phyloP scores from a whole-genome alignment of 768 basidiomycete genomes.

The Tricholoma matsutake region DNA sequence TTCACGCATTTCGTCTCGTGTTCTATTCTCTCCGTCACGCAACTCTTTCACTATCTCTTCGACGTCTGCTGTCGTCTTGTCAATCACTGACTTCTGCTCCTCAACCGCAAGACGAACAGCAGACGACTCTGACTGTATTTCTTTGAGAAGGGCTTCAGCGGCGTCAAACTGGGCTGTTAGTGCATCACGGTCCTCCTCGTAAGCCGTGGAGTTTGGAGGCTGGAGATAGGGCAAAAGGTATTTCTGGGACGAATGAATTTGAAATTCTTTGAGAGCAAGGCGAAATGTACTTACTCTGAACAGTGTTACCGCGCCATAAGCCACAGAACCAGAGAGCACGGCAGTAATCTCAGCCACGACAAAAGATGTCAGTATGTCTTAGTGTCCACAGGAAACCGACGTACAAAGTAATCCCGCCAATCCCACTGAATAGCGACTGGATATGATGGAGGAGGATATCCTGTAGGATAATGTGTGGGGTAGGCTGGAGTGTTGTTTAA shows the following conservation, averaged over 20 bases:
- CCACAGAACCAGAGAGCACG: constrained; percentile 82
- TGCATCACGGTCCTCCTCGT: constrained; percentile 83
- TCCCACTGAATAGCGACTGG: constrained; percentile 64
- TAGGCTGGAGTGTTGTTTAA: constrained; percentile 15
- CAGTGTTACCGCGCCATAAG: constrained; percentile 75
- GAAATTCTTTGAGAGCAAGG: background rate
- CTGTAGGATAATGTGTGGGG: constrained; percentile 33
- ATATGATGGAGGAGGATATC: constrained; percentile 42
- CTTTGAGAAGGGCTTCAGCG: constrained; percentile 74
- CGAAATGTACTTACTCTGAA: constrained; percentile 65
- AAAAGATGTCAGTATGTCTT: constrained; percentile 23
- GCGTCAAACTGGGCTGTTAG: constrained; percentile 88
- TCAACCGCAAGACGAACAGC: constrained; percentile 73
- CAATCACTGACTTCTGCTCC: constrained; percentile 70
- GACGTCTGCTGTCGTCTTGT: constrained; percentile 70
- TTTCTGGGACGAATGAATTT: constrained; percentile 51
- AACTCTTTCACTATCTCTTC: constrained; percentile 70
- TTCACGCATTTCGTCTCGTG: constrained; percentile 86
- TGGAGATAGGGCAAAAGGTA: constrained; percentile 87
- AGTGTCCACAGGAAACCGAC: constrained; percentile 23
- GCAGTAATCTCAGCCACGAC: constrained; percentile 71
- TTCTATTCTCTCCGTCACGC: constrained; percentile 72
- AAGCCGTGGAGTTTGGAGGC: constrained; percentile 85
- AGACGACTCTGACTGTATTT: constrained; percentile 75
- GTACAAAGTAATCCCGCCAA: constrained; percentile 97